Evolutionary conservation across 495 filamentous ascomycete genomes (phyloP).

Genomic region (Daldinia decipiens): DNA sequence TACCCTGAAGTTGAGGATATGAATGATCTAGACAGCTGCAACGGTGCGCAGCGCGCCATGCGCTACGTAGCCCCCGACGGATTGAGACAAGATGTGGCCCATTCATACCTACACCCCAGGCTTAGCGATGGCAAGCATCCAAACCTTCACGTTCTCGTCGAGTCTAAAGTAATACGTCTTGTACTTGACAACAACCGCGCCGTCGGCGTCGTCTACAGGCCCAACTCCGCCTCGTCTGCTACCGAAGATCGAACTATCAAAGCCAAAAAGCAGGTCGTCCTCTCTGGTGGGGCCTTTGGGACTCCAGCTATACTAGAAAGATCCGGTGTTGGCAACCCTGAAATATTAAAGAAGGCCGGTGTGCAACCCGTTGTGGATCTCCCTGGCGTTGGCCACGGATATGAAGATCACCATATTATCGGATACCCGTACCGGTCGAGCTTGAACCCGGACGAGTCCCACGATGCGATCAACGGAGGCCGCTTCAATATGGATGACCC

Average conservation of each 20-base stretch:
- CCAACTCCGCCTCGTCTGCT: conserved; percentile 42
- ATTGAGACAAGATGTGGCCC: conserved; percentile 43
- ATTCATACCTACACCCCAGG: conserved; percentile 54
- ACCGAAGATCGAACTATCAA: conserved; percentile 43
- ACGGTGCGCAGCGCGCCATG: conserved; percentile 34
- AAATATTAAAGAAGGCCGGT: conserved; percentile 43
- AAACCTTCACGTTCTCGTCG: conserved; percentile 63
- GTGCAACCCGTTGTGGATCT: conserved; percentile 40
- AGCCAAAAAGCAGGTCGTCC: conserved; percentile 62
- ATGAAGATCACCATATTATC: conserved; percentile 56
- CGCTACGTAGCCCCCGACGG: conserved; percentile 46
- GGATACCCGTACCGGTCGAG: conserved; percentile 48
- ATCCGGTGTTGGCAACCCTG: conserved; percentile 62
- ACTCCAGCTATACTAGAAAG: conserved; percentile 64
- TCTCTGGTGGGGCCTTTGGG: conserved; percentile 61
- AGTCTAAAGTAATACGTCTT: conserved; percentile 60
- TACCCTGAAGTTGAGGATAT: conserved; percentile 39
- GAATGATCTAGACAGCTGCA: conserved; percentile 31
- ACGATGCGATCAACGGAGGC: conserved; percentile 44
- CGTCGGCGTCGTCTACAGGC: conserved; percentile 54
- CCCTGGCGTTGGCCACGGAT: conserved; percentile 54
- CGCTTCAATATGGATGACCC: conserved; percentile 21
- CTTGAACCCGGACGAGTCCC: conserved; percentile 45
- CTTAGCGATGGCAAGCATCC: conserved; percentile 55
- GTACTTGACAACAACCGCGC: conserved; percentile 58